Base-by-base conservation (phyloP, 106 monocot genomes). In the Gastrodia elata region DNA sequence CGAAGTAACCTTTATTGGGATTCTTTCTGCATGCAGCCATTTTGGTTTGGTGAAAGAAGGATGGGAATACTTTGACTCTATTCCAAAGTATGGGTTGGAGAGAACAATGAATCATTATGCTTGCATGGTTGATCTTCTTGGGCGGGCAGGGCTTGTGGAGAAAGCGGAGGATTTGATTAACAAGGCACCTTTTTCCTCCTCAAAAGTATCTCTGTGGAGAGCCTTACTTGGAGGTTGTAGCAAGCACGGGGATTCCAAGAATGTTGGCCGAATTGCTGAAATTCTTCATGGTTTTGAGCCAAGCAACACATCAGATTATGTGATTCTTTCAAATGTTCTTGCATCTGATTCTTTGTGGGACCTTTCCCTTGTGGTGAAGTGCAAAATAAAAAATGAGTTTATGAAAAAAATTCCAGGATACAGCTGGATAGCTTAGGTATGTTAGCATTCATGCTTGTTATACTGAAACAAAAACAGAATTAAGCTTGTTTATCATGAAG, bases 21-120 rank as follows among this genome's bases (percentile, higher is more conserved):
- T 82, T 46, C 74, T 82, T 39, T 77, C 77, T 15, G 78, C 77
- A 9, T 82, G 77, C 15, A 83, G 83, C 75, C 83, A 78, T 64
- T 70, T 73, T 16, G 83, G 83, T 55, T 52, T 74, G 64, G 43
- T 83, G 26, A 68, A 78, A 10, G 78, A 78, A 75, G 75, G 83
- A 6, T 74, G 70, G 71, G 33, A 37, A 22, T 77, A 75, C 43
- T 83, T 78, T 46, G 49, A 71, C 34, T 49, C 73, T 27, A 75
- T 83, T 48, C 57, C 15, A 4, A 48, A 78, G 14, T 71, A 75
- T 49, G 55, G 68, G 15, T 32, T 78, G 71, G 73, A 78, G 58
- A 74, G 25, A 39, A 78, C 75, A 15, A 22, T 61, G 6, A 74
- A 75, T 30, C 83, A 83, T 48, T 83, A 75, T 55, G 75, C 74